Evolutionary conservation across 1,284 basidiomycete species (phyloP).

Genomic region (Gymnopus androsaceus): DNA sequence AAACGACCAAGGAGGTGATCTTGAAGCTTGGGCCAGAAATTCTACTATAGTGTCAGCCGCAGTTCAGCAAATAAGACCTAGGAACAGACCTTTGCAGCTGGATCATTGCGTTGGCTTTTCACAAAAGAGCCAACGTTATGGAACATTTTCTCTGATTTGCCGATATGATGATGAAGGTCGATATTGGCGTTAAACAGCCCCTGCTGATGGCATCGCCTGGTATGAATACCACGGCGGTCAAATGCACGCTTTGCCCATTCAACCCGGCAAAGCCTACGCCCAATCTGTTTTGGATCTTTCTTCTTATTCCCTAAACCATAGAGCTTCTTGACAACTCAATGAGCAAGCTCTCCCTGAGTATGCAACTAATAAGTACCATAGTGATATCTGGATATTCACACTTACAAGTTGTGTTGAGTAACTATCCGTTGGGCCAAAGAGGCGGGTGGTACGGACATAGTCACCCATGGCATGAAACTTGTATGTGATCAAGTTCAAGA

Average conservation of each 20-base stretch:
- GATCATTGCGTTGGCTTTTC: constrained; percentile 20
- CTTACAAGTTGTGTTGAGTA: constrained; percentile 28
- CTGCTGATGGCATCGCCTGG: neutral
- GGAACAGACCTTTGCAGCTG: constrained; percentile 23
- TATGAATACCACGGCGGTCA: neutral
- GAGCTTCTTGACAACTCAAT: constrained; percentile 27
- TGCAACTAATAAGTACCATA: neutral
- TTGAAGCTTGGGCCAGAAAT: constrained; percentile 31
- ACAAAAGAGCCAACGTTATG: constrained; percentile 20
- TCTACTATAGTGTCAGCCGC: constrained; percentile 18
- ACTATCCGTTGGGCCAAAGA: constrained; percentile 12
- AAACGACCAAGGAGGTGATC: constrained; percentile 31
- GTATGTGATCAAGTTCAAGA: constrained; percentile 12
- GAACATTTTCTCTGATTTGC: constrained; percentile 16
- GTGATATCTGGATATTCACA: neutral
- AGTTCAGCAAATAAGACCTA: constrained; percentile 4
- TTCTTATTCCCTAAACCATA: constrained; percentile 32
- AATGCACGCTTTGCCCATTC: neutral
- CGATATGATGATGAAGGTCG: constrained; percentile 22
- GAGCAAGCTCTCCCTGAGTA: constrained; percentile 31
- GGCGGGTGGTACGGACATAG: constrained; percentile 1
- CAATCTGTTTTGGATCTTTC: constrained; percentile 24
- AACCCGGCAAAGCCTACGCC: neutral
- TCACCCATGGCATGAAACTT: constrained; percentile 15
- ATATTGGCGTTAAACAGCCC: neutral